phyloP scores from a whole-genome alignment of 768 basidiomycete genomes.

The Mycena chlorophos region DNA sequence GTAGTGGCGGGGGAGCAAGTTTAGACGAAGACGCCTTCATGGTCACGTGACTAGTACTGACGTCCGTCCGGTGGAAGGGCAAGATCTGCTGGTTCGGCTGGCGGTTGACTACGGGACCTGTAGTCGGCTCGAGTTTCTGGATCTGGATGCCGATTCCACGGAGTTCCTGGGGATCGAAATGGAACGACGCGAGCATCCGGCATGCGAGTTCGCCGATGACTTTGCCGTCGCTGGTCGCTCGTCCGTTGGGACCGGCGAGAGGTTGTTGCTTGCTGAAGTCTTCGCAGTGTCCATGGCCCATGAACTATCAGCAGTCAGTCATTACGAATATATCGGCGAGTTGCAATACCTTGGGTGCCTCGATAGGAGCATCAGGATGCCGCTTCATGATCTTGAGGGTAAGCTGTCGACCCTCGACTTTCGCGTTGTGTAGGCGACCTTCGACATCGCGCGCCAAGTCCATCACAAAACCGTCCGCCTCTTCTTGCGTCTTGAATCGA shows the following conservation, averaged over 20 bases:
- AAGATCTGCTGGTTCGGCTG: conserved; percentile 60
- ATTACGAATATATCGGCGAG: background rate
- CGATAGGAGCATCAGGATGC: conserved; percentile 81
- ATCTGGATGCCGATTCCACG: conserved; percentile 91
- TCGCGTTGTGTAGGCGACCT: conserved; percentile 63
- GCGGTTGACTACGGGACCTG: conserved; percentile 27
- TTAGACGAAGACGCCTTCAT: conserved; percentile 16
- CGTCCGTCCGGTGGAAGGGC: conserved; percentile 55
- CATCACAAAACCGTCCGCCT: conserved; percentile 77
- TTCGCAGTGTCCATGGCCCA: conserved; percentile 88
- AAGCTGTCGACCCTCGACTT: conserved; percentile 70
- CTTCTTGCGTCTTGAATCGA: conserved; percentile 79
- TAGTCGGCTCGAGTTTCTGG: conserved; percentile 73
- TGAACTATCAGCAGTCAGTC: conserved; percentile 55
- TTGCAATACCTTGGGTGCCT: conserved; percentile 76
- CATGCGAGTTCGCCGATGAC: conserved; percentile 78
- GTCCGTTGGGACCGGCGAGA: conserved; percentile 58
- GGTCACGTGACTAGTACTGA: too few species aligned
- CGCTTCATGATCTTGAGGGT: conserved; percentile 90
- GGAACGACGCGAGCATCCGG: conserved; percentile 68
- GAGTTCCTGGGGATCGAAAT: conserved; percentile 83
- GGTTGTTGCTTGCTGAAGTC: conserved; percentile 73
- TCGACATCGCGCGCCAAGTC: conserved; percentile 80
- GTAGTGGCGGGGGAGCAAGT: too few species aligned
- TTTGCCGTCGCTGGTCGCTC: conserved; percentile 70